phyloP scores from a whole-genome alignment of 768 basidiomycete species.

The Calocybe cyanea region DNA sequence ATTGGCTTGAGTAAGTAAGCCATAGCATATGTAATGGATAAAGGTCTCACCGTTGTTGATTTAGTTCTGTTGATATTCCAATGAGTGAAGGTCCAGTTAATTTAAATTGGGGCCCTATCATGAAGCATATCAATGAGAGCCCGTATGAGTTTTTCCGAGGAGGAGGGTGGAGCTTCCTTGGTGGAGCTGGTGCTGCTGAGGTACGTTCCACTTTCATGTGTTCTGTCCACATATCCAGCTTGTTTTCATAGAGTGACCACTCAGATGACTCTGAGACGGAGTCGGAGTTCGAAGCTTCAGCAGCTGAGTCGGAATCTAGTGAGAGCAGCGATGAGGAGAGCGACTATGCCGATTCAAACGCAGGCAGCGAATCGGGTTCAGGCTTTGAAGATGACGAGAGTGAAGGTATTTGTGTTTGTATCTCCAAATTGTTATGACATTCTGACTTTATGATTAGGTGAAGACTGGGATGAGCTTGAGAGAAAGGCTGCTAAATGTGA shows the following conservation, averaged over 20 bases:
- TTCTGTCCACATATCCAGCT: not conserved
- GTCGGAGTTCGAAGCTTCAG: slow-evolving; percentile 54
- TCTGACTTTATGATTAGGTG: slow-evolving; percentile 43
- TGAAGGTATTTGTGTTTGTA: slow-evolving; percentile 44
- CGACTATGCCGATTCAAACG: slow-evolving; percentile 65
- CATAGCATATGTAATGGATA: not conserved
- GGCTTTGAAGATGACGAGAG: slow-evolving; percentile 57
- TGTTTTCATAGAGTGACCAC: slow-evolving; percentile 31
- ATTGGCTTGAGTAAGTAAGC: slow-evolving; percentile 89
- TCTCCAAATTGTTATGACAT: slow-evolving; percentile 7
- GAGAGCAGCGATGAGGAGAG: slow-evolving; percentile 57
- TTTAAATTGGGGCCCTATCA: slow-evolving; percentile 96
- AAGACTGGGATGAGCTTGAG: slow-evolving; percentile 97
- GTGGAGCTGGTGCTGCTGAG: slow-evolving; percentile 64
- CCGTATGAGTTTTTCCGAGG: slow-evolving; percentile 94
- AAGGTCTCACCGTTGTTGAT: slow-evolving; percentile 10
- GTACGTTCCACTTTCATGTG: slow-evolving; percentile 30
- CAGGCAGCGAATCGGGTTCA: slow-evolving; percentile 62
- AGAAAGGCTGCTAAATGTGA: slow-evolving; percentile 84
- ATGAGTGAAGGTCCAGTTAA: slow-evolving; percentile 96
- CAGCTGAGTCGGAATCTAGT: slow-evolving; percentile 51
- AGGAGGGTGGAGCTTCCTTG: slow-evolving; percentile 94
- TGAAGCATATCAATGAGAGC: slow-evolving; percentile 97
- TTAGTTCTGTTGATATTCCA: slow-evolving; percentile 93
- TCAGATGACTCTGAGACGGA: slow-evolving; percentile 45